phyloP scores from a whole-genome alignment of 116 monocot species.

The Cymodocea nodosa region DNA sequence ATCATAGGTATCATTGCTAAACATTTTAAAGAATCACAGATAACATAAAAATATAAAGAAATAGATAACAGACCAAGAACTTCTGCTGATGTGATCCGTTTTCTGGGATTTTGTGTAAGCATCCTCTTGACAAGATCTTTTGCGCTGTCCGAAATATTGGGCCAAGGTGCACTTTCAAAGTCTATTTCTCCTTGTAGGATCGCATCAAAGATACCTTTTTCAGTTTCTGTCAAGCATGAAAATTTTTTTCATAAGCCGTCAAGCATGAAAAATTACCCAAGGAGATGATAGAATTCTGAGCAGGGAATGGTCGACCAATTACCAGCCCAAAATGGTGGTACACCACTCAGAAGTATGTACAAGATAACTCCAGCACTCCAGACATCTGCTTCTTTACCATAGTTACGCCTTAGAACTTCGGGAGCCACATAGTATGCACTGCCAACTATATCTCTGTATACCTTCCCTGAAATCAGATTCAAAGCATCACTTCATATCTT shows the following conservation, averaged over 20 bases:
- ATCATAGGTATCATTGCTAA: too few relatives aligned
- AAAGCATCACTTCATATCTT: too few relatives aligned
- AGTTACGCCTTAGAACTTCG: slow-evolving; percentile 37
- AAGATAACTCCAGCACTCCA: slow-evolving; percentile 71
- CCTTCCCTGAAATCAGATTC: slow-evolving; percentile 25
- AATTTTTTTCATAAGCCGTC: too few relatives aligned
- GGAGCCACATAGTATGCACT: slow-evolving; percentile 18
- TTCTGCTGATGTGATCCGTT: slow-evolving; percentile 54
- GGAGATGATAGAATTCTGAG: too few relatives aligned
- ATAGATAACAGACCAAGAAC: slow-evolving; percentile 24
- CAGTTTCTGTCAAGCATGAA: slow-evolving; percentile 30
- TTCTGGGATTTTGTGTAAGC: slow-evolving; percentile 53
- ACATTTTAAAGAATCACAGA: too few relatives aligned
- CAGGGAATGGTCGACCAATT: slow-evolving; percentile 1
- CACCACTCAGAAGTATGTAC: slow-evolving; percentile 62
- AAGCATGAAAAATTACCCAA: too few relatives aligned
- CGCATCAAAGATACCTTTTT: slow-evolving; percentile 61
- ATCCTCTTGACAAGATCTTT: slow-evolving; percentile 69
- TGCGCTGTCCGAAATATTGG: slow-evolving; percentile 41
- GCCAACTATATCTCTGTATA: slow-evolving; percentile 57
- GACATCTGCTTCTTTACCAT: slow-evolving; percentile 54
- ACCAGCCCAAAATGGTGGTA: slow-evolving; percentile 71
- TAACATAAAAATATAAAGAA: not conserved
- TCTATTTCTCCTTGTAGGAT: slow-evolving; percentile 50
- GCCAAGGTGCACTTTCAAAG: slow-evolving; percentile 65